Base-by-base conservation (phyloP, 1,139 yeast species). In the Cylindricascospora bacillispora region DNA sequence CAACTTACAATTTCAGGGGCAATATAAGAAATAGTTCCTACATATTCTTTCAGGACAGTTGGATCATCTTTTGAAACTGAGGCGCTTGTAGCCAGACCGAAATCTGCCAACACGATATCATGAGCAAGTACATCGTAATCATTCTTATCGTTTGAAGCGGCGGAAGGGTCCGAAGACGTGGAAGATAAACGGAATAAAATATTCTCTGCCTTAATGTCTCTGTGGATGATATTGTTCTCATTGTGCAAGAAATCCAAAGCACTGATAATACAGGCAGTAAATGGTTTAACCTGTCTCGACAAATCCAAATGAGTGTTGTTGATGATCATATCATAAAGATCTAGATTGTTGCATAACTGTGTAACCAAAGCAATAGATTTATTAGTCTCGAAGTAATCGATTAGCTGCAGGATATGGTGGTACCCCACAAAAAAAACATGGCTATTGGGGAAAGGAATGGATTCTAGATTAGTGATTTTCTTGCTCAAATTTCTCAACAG, bases 191-290 rank as follows among this genome's bases (percentile, higher is more conserved):
- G 40, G 45, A 83, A 67, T 32, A 85, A 59, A 34, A 85, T 69
- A 45, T 85, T 85, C 48, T 85, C 95, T 0, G 95, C 94, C 54
- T 85, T 85, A 37, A 85, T 63, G 51, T 85, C 95, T 33, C 95
- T 65, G 52, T 85, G 95, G 10, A 83, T 80, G 27, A 83, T 72
- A 30, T 74, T 73, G 40, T 78, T 74, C n/a, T n/a, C n/a, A 5
- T 62, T 54, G 54, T 83, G 94, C 39, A 83, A 59, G 45, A 81
- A 79, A 10, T 65, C 62, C 27, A 85, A 60, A 0, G 93, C 89
- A 9, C 66, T 58, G 9, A 61, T 39, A 18, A 67, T 46, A 32
- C 67, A 59, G 16, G 58, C 55, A 27, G 67, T 51, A 31, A 65
- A 56, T 10, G 62, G 60, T 7, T 56, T 60, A 2, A 73, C 70